Base-by-base conservation (phyloP, 495 filamentous ascomycete species). In the Neurospora sp. region DNA sequence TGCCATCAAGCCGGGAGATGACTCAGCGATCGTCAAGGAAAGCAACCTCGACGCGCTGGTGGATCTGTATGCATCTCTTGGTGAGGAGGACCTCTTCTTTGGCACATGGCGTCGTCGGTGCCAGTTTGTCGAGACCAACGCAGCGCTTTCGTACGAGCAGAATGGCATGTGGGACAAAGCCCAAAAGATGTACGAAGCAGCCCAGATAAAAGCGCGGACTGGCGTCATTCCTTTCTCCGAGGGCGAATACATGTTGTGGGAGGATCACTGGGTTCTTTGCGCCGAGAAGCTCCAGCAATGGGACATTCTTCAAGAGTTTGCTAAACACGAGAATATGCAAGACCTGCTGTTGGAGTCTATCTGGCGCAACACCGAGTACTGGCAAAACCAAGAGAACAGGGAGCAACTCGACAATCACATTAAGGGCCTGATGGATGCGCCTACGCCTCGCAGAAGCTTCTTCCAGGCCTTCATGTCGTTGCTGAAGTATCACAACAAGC, bases 111-210 rank as follows among this genome's bases (percentile, higher is more conserved):
- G 96, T 71, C 90, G 96, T 48, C 90, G 96, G 46, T 96, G 93
- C 78, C 92, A 96, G 76, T 99, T 96, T 77, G 90, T 98, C 6
- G 96, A 98, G 82, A 98, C 95, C 12, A 99, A 98, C 76, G 91
- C 95, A 35, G 96, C 94, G 0, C 83, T 99, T 10, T 99, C 96
- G 0, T 99, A 97, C 76, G 96, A 99, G 82, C 96, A 99, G 78
- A 94, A 96, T 77, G 96, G 96, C 35, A 97, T 98, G 91, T 99
- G 96, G 96, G 96, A 98, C 75, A 97, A 97, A 79, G 92, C 96
- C 14, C 96, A 98, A 81, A 89, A 91, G 75, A 91, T 97, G 83
- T 99, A 98, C 81, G 96, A 99, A 79, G 90, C 89, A 59, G 96
- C 96, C 0, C 96, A 98, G 82, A 94, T 98, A 79, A 99, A 97